phyloP scores from a whole-genome alignment of 2,329 filamentous ascomycete genomes.

The Neodidymelliopsis sp. region DNA sequence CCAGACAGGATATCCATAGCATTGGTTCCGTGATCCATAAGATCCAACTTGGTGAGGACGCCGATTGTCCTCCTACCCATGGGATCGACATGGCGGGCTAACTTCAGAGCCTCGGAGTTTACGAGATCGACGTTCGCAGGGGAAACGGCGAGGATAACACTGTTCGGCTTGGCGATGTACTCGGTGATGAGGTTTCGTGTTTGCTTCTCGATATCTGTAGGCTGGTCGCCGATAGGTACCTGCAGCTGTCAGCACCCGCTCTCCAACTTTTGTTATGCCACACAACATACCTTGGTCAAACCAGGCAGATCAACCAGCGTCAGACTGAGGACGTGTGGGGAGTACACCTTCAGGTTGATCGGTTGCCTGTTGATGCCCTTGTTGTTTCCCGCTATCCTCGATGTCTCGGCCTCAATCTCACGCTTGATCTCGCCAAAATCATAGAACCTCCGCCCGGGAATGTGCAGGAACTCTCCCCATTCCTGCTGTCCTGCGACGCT shows the following conservation, averaged over 20 bases:
- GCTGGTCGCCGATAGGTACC: constrained; percentile 97
- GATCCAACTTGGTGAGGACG: constrained; percentile 93
- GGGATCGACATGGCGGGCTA: constrained; percentile 95
- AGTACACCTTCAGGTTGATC: constrained; percentile 99
- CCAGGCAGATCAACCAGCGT: constrained; percentile 96
- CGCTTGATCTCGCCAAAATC: constrained; percentile 93
- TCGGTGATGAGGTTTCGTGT: constrained; percentile 95
- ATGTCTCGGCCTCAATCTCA: constrained; percentile 97
- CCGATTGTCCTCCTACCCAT: constrained; percentile 94
- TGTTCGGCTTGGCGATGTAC: constrained; percentile 99
- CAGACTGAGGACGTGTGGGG: constrained; percentile 92
- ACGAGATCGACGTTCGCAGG: constrained; percentile 98
- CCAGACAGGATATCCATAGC: constrained; percentile 97
- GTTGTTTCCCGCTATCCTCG: constrained; percentile 92
- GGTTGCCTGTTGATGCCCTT: constrained; percentile 98
- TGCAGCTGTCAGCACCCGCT: constrained; percentile 50
- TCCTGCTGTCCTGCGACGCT: constrained; percentile 71
- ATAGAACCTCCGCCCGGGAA: constrained; percentile 85
- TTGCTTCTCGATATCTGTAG: constrained; percentile 97
- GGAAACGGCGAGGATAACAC: constrained; percentile 94
- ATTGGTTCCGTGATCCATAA: constrained; percentile 99
- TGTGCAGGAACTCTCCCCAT: constrained; percentile 97
- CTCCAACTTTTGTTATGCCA: constrained; percentile 8
- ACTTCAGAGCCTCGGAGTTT: constrained; percentile 96
- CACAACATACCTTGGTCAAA: constrained; percentile 79